Evolutionary conservation across 495 filamentous ascomycete species (phyloP).

Genomic region (Pseudoneurospora amorphoporcata): DNA sequence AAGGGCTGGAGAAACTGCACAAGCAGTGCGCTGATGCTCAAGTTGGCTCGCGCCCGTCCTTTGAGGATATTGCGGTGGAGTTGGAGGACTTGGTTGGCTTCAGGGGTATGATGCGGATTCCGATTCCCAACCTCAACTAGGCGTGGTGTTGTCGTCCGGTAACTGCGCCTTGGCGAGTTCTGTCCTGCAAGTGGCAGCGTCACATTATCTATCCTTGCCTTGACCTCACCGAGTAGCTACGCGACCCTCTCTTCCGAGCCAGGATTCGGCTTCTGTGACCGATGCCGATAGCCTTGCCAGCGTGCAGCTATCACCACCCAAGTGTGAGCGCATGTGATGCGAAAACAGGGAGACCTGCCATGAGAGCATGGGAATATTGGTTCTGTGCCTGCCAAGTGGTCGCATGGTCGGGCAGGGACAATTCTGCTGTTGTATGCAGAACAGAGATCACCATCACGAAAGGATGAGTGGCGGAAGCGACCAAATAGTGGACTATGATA

Average conservation of each 20-base stretch:
- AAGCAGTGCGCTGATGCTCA: conserved; percentile 6
- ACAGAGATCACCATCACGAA: neutral
- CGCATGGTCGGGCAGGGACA: neutral
- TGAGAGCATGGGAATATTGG: neutral
- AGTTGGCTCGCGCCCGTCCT: conserved; percentile 10
- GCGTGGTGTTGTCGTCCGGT: neutral
- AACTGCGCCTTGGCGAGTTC: neutral
- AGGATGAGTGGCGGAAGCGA: neutral
- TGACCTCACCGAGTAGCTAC: neutral
- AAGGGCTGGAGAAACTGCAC: conserved; percentile 9
- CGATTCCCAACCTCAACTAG: conserved; percentile 4
- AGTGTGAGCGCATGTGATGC: neutral
- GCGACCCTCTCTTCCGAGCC: neutral
- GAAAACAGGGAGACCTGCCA: neutral
- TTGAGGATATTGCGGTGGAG: conserved; percentile 19
- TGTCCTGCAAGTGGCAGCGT: neutral
- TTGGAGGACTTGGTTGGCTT: conserved; percentile 22
- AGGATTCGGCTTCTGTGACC: neutral
- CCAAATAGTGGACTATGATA: neutral
- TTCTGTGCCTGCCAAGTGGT: neutral
- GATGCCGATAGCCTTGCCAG: neutral
- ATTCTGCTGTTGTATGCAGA: neutral
- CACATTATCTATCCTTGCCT: neutral
- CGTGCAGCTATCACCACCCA: neutral
- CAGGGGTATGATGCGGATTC: conserved; percentile 24